Base-by-base conservation (phyloP, 129 eudicot genomes). In the Lonicera japonica region DNA sequence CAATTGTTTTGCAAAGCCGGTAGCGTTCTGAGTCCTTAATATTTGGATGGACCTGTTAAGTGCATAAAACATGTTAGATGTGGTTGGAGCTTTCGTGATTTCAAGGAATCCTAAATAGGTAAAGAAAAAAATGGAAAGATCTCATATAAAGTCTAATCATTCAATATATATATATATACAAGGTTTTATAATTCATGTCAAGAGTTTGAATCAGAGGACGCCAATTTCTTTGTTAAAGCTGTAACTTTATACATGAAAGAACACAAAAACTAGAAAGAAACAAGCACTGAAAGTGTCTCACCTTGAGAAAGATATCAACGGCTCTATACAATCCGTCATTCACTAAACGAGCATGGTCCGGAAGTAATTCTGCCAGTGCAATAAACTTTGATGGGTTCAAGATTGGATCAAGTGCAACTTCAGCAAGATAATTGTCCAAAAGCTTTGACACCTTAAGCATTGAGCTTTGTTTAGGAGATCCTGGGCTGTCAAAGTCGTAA, bases 401-500 rank as follows among this genome's bases (percentile, higher is more conserved):
- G 72, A 85, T 83, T 8, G 95, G 63, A 56, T 88, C 99, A 1
- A 85, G 56, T 0, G 99, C 99, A 24, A 94, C 85, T 72, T 94
- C 99, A 0, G 96, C 89, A 54, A 94, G 89, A 69, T 82, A 94
- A 58, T 81, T 85, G 77, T 94, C 99, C 50, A 94, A 70, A 39
- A 94, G 64, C 81, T 88, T 88, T 0, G 96, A 83, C 34, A 94
- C 99, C 70, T 88, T 88, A 34, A 88, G 13, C 0, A 92, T 85
- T 11, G 96, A 85, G 80, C 99, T 87, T 62, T 92, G 99, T 65
- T 92, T 92, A 11, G 96, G 99, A 16, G 96, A 92, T 20, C 91
- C 82, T 5, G 96, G 95, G 50, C 85, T 88, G 59, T 85, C 99
- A 23, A 92, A 92, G 39, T 82, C 88, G 55, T 85, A 85, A 62